Base-by-base conservation (phyloP, 108 stramenopile genomes). In the Cyclotella atomus region DNA sequence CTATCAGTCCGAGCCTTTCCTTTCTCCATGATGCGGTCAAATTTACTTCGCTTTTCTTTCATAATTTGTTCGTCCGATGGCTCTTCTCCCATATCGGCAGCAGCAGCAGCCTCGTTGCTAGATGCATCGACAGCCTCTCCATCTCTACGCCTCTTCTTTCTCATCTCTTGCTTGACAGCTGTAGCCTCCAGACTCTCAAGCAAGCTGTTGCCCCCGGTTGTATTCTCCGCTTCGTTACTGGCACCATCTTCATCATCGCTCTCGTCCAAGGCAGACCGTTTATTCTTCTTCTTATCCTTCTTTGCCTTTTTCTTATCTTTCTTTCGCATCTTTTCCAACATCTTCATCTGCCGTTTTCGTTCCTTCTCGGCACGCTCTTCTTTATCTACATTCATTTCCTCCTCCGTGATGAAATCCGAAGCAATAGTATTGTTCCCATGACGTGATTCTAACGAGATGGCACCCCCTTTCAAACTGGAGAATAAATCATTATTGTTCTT, bases 1-100 rank as follows among this genome's bases (percentile, higher is more conserved):
- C 46, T 49, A 5, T 76, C 77, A 17, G 92, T 89, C 28, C 90
- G 82, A 27, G 76, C 73, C 60, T 91, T 91, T 4, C 91, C 92
- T 77, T 93, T 95, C 43, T 79, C 90, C 92, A 93, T 94, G 55
- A 88, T 86, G 45, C 85, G 74, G 25, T 92, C 91, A 55, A 88
- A 93, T 47, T 83, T 82, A 9, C 65, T 52, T 23, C 85, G 63
- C 52, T 87, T 86, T 15, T 81, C 69, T 43, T 64, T 43, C 59
- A 72, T 66, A 67, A 78, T 21, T 15, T 47, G 43, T 24, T 68
- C 50, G 21, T 66, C 65, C 7, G 35, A 70, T 10, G 45, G 70
- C 27, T 78, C 61, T 36, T 79, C 73, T 41, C 53, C 76, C 24
- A 38, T n/a, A n/a, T n/a, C 60, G 1, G 38, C 16, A 41, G 1